These are phyloP conservation scores for Malus hybrid DNA, from an alignment of 331 rosid species.

Conservation along the genomic window DNA sequence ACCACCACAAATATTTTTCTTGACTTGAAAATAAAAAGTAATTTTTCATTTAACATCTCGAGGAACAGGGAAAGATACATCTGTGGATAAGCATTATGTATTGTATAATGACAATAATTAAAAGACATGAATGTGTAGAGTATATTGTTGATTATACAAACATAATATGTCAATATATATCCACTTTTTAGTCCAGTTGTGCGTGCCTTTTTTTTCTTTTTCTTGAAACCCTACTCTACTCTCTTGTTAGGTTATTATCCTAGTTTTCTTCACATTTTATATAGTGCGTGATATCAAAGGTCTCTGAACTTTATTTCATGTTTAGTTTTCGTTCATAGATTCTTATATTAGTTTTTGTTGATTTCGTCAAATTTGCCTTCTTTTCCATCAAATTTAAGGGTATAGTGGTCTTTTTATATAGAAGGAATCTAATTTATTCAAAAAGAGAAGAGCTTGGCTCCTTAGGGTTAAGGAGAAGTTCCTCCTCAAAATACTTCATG, in stretches of 20 bases:
- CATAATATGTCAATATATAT: not conserved
- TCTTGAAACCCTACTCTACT: not conserved
- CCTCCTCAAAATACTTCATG: too few species aligned
- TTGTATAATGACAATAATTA: not conserved
- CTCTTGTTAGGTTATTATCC: not conserved
- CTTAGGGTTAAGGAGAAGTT: too few species aligned
- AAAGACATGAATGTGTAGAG: not conserved
- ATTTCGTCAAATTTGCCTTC: too few species aligned
- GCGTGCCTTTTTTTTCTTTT: not conserved
- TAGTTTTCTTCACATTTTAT: not conserved
- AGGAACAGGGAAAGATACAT: constrained; percentile 14
- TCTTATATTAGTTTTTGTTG: too few species aligned
- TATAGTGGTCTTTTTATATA: too few species aligned
- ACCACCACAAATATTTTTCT: constrained; percentile 10
- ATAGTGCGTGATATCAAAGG: too few species aligned
- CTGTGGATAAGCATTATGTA: not conserved
- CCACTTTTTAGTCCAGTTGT: not conserved
- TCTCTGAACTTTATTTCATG: too few species aligned
- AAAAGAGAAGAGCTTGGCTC: too few species aligned
- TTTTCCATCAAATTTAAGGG: too few species aligned
- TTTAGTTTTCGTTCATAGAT: too few species aligned
- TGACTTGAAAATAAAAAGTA: not conserved
- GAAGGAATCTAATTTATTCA: too few species aligned
- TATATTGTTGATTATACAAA: not conserved
- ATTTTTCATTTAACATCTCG: constrained; percentile 62